phyloP scores from a whole-genome alignment of 73 alveolate species.

The Breviolum minutum region DNA sequence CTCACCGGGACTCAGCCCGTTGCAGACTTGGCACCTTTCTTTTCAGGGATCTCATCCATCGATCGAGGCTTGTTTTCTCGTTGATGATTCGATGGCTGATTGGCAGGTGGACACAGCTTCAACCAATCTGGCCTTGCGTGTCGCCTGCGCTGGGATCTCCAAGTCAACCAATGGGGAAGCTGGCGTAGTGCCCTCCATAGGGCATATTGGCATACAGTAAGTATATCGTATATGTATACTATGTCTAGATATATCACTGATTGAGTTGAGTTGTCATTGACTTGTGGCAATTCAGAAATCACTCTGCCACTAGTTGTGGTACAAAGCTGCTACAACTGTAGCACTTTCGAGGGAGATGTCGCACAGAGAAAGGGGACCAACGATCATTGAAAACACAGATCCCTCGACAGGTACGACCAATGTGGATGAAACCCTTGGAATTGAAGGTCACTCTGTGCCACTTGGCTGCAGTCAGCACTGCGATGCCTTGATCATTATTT shows the following conservation, averaged over 20 bases:
- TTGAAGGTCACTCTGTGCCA: conserved; percentile 42
- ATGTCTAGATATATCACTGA: too few species aligned
- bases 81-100: too few species aligned
- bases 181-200: conserved; percentile 2
- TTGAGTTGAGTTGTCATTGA: too few species aligned
- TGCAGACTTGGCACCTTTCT: too few species aligned
- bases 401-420: conserved; percentile 64
- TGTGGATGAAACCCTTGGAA: conserved; percentile 94
- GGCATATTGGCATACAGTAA: neutral
- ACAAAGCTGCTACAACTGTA: too few species aligned
- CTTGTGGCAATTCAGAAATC: too few species aligned
- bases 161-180: conserved; percentile 61
- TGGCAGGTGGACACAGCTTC: conserved; percentile 77
- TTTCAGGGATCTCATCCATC: neutral
- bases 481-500: too few species aligned
- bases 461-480: neutral
- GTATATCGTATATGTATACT: neutral
- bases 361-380: neutral
- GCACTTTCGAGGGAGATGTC: too few species aligned
- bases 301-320: too few species aligned
- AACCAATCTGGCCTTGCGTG: conserved; percentile 77
- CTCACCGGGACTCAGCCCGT: too few species aligned
- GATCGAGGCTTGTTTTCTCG: too few species aligned
- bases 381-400: neutral
- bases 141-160: conserved; percentile 85